Base-by-base conservation (phyloP, 106 monocot species). In the Dendrobium chrysotoxum region DNA sequence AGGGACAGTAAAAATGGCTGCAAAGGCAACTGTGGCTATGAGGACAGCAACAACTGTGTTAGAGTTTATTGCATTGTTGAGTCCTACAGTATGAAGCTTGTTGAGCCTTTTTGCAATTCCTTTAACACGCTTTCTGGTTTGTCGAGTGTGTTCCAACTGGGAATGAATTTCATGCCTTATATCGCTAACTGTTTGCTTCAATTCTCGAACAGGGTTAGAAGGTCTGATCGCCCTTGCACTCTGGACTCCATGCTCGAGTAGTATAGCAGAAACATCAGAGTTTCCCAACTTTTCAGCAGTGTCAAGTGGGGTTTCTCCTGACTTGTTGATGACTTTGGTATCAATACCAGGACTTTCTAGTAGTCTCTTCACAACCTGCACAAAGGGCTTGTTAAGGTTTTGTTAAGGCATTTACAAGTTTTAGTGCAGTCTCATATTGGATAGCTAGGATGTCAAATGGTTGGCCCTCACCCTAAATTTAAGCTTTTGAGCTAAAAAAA, bases 21-120 rank as follows among this genome's bases (percentile, higher is more conserved):
- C 88, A 54, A 92, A 92, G 31, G 92, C 92, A 4, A 92, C 89
- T 10, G 89, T 87, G 54, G 92, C 92, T 35, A 92, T 92, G 83
- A 92, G 87, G 26, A 92, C 92, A 23, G 92, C 92, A 5, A 92
- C 92, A 5, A 92, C 89, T 11, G 87, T 92, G 77, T 81, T 92
- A 26, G 92, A 92, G 75, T 92, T 92, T 57, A 92, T 92, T 9
- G 92, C 92, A 28, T 92, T 92, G 85, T 92, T 92, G 54, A 92
- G 85, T 25, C 92, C 92, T n/a, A 83, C 92, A 8, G 81, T 81
- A 46, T 92, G 92, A 61, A 92, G 92, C 81, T 92, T 91, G 83
- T 85, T 85, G 12, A 91, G 38, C 79, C 77, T 68, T 66, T 88
- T 91, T 3, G 88, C 91, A 9, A 91, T 91, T 2, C 84, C 86